Evolutionary conservation across 306 rosid genomes (phyloP), one percentile per base, ranked within the genome.

Genomic region (Biancaea sappan): DNA sequence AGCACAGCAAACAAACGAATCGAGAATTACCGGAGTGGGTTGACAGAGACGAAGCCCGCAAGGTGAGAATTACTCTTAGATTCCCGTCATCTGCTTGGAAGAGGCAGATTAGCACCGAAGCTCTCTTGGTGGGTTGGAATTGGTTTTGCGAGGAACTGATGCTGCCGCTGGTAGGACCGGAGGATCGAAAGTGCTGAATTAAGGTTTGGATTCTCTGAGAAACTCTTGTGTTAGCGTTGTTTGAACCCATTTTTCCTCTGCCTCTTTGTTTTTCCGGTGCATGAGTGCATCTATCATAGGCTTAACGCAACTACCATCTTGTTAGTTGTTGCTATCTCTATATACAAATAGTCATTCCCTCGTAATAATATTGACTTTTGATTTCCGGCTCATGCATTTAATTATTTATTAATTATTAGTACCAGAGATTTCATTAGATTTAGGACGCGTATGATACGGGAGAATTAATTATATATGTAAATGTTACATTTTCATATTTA

Each of bases 81-180:
- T 80, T 78, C 29, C 84, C 93, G 5, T 81, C 69, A 53, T 58
- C 71, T 7, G 74, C 88, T 71, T 78, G 70, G 68, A 87, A 93
- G 13, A 93, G 61, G 59, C 98, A 89, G 60, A 91, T 72, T 71
- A 93, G 77, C 60, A 93, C 96, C 1, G 98, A 90, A 0, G 96
- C 93, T 76, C 82, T 84, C 68, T 88, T 88, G 71, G 29, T 72
- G 19, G 77, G 72, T 72, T 74, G 50, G 40, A 67, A 51, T 16
- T 44, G 43, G 35, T 25, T 66, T 41, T 29, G 77, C 5, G 50
- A 70, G 6, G 67, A 69, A 38, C 21, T 78, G n/a, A n/a, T n/a
- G 68, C 50, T 37, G 32, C 25, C 63, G 3, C 50, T 41, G n/a
- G 22, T 29, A 34, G 82, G 61, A 0, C 2, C 14, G 28, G 82